A percentile compares a stretch with the other conserved stretches of the same genome.
Conservation (phyloP, 192 early-diverging fungal genomes). For the Ambispora gerdemannii region DNA sequence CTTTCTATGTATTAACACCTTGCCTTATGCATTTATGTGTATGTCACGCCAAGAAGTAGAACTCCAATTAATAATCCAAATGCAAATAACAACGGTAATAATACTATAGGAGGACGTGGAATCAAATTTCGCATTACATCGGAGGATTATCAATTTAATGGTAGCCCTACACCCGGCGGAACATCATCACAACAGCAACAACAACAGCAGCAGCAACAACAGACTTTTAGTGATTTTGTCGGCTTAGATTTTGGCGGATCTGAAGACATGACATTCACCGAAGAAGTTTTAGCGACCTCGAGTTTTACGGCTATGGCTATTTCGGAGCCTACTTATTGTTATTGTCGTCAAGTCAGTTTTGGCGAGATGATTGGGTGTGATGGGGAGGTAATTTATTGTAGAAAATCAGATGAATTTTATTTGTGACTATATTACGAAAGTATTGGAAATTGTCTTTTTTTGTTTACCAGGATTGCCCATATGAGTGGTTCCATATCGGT, state of each 20-base stretch:
- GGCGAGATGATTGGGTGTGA: conserved; percentile 31
- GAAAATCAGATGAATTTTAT: neutral
- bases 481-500: conserved; percentile 27
- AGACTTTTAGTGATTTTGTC: neutral
- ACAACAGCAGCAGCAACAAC: neutral
- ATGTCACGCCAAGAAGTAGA: no score
- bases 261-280: neutral
- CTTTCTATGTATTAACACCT: no score
- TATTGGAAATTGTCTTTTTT: neutral
- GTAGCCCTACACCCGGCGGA: neutral
- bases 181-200: neutral
- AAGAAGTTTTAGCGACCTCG: neutral
- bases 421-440: neutral
- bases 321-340: conserved; percentile 23
- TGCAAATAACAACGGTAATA: neutral
- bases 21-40: no score
- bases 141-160: neutral
- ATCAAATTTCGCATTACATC: neutral
- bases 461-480: conserved; percentile 17
- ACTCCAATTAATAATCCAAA: neutral
- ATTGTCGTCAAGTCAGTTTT: conserved; percentile 28
- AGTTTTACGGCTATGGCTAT: neutral
- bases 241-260: neutral
- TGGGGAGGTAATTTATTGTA: conserved; percentile 25
- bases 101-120: neutral